A percentile compares a stretch with the other conserved stretches of the same genome.
Evolutionary conservation across 306 rosid genomes (phyloP).

Genomic region (Fagus crenata): DNA sequence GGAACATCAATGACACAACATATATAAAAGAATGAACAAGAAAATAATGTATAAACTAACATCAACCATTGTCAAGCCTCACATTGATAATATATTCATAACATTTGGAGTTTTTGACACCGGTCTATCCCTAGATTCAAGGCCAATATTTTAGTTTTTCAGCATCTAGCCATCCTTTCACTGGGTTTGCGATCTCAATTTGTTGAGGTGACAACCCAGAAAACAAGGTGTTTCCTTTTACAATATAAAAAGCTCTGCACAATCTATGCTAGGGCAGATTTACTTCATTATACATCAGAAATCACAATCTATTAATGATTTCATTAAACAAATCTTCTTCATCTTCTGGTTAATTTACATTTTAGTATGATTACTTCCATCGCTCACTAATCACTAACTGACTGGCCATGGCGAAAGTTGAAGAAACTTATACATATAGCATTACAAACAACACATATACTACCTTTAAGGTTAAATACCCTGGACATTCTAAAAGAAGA

Average conservation of each 20-base stretch:
- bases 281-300: not conserved
- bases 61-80: not conserved
- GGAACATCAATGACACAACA: not conserved
- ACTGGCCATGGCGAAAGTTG: not conserved
- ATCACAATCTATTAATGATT: not conserved
- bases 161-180: not conserved
- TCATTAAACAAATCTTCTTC: not conserved
- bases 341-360: not conserved
- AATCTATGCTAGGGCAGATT: not conserved
- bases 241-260: not conserved
- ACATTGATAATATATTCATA: not conserved
- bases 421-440: not conserved
- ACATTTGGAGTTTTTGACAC: no score
- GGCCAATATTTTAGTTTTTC: not conserved
- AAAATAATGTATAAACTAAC: not conserved
- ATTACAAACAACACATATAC: not conserved
- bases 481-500: not conserved
- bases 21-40: not conserved
- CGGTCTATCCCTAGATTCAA: not conserved
- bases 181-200: not conserved
- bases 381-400: not conserved
- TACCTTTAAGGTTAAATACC: not conserved
- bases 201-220: not conserved
- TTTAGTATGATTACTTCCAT: not conserved
- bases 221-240: not conserved